Conservation (phyloP, 345 rosid species). For the sweet orange (Citrus sinensis) region DVS_A1.0 CM039169.1:189501-190000, state of each 20-base stretch:
- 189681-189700: conserved; percentile 50
- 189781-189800: conserved; percentile 73
- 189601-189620: conserved; percentile 86
- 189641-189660: conserved; percentile 81
- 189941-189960: conserved; percentile 87
- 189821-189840: conserved; percentile 69
- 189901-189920: conserved; percentile 78
- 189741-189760: conserved; percentile 65
- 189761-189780: conserved; percentile 58
- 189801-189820: conserved; percentile 65
- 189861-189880: conserved; percentile 91
- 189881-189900: conserved; percentile 93
- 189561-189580: conserved; percentile 69
- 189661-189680: conserved; percentile 46
- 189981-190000: conserved; percentile 47
- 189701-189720: conserved; percentile 79
- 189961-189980: conserved; percentile 67
- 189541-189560: conserved; percentile 90
- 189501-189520: conserved; percentile 61
- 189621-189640: conserved; percentile 89
- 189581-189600: conserved; percentile 81
- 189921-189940: conserved; percentile 79
- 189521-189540: conserved; percentile 81
- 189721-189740: conserved; percentile 80
- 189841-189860: conserved; percentile 72